These are phyloP conservation scores for Flammula alnicola DNA, from an alignment of 1,284 basidiomycete species.

Conservation along the genomic window DNA sequence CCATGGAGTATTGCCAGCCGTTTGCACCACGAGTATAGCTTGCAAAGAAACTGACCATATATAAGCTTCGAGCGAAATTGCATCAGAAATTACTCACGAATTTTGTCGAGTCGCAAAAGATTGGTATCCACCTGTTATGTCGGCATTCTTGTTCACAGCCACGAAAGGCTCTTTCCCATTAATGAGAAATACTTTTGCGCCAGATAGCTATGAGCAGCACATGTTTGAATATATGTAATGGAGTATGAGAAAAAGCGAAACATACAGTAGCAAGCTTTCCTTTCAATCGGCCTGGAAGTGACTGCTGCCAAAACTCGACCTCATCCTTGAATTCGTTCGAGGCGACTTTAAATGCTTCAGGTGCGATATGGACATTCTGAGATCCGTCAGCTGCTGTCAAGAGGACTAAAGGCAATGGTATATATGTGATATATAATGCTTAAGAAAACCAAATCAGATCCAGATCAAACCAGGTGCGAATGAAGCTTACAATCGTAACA, in stretches of 20 bases:
- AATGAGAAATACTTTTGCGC: slow-evolving; percentile 57
- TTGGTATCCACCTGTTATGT: slow-evolving; percentile 47
- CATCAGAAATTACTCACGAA: slow-evolving; percentile 32
- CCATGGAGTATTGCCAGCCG: slow-evolving; percentile 54
- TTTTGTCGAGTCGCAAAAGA: slow-evolving; percentile 58
- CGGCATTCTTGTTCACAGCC: slow-evolving; percentile 57
- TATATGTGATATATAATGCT: slow-evolving; percentile 56
- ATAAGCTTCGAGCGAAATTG: background rate
- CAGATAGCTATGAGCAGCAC: slow-evolving; percentile 50
- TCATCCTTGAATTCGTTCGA: slow-evolving; percentile 57
- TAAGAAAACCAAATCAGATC: slow-evolving; percentile 5
- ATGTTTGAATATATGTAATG: background rate
- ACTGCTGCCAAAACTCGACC: slow-evolving; percentile 57
- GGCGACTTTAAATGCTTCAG: slow-evolving; percentile 59
- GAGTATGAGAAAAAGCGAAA: slow-evolving; percentile 3
- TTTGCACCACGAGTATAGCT: slow-evolving; percentile 35
- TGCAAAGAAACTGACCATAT: slow-evolving; percentile 35
- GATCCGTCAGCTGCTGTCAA: slow-evolving; percentile 48
- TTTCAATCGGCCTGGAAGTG: slow-evolving; percentile 51
- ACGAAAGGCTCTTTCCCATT: slow-evolving; percentile 57
- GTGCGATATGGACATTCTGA: slow-evolving; percentile 59
- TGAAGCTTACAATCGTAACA: slow-evolving; percentile 55
- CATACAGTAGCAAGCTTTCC: slow-evolving; percentile 51
- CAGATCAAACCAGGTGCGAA: background rate
- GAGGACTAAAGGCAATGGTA: slow-evolving; percentile 58